Percentiles rank a stretch among this genome's conserved stretches.
Evolutionary conservation across 495 filamentous ascomycete species (phyloP).

Genomic region (Pseudoneurospora amorphoporcata): DNA sequence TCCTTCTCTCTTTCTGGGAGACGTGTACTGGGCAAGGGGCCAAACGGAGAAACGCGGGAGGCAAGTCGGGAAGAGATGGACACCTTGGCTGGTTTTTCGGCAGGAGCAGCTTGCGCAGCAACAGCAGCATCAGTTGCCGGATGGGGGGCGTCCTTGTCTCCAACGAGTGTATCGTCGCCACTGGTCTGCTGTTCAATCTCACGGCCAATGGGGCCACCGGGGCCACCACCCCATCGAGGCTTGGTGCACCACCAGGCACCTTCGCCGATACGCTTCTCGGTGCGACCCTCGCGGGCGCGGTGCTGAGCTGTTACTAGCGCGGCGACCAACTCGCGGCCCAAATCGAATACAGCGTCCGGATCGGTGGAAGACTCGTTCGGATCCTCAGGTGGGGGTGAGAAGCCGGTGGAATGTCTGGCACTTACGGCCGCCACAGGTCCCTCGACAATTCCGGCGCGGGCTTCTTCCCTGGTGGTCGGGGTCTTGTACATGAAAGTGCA

Average conservation of each 20-base stretch:
- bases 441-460: conserved; percentile 62
- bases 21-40: background rate
- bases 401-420: conserved; percentile 43
- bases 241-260: conserved; percentile 71
- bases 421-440: conserved; percentile 62
- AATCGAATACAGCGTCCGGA: conserved; percentile 49
- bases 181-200: conserved; percentile 37
- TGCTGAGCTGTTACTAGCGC: conserved; percentile 76
- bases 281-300: conserved; percentile 57
- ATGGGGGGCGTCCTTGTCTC: conserved; percentile 32
- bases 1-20: background rate
- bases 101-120: background rate
- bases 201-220: conserved; percentile 50
- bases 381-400: conserved; percentile 15
- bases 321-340: conserved; percentile 62
- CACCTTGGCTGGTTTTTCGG: conserved; percentile 2
- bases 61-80: background rate
- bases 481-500: conserved; percentile 53
- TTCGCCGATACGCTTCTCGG: conserved; percentile 58
- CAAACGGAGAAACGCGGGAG: background rate
- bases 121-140: background rate
- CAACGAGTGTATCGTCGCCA: conserved; percentile 23
- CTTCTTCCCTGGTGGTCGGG: conserved; percentile 56
- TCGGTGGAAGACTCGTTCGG: conserved; percentile 6
- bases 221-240: conserved; percentile 67